These are phyloP conservation scores for Calendula officinalis DNA, from an alignment of 129 eudicot genomes.

Conservation along the genomic window DNA sequence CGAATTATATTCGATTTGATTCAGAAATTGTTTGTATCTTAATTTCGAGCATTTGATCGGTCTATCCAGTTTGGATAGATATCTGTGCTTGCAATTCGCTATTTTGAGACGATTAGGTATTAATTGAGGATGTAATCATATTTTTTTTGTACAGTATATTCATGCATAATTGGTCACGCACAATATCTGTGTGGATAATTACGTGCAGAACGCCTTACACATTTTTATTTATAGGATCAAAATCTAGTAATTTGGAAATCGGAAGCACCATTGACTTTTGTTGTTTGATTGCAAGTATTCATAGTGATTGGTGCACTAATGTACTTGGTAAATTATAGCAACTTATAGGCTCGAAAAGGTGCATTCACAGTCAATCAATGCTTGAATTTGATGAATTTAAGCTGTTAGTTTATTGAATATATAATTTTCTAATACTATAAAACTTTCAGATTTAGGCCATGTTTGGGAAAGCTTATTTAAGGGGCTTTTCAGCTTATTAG, in stretches of 20 bases:
- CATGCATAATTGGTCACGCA: not conserved
- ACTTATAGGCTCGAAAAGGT: not conserved
- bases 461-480: not conserved
- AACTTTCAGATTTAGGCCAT: not conserved
- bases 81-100: conserved; percentile 5
- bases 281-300: not conserved
- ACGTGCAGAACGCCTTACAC: not conserved
- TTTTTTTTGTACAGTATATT: not conserved
- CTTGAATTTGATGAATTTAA: conserved; percentile 3
- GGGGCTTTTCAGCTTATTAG: no score
- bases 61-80: conserved; percentile 4
- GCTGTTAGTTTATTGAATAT: not conserved
- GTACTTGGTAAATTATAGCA: not conserved
- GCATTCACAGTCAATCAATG: not conserved
- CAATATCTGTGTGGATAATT: conserved; percentile 1
- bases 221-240: not conserved
- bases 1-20: not conserved
- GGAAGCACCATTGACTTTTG: not conserved
- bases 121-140: not conserved
- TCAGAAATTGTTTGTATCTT: not conserved
- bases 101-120: not conserved
- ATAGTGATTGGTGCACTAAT: conserved; percentile 6
- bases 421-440: not conserved
- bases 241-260: not conserved
- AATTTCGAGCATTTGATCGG: conserved; percentile 10